These are phyloP conservation scores for Eutrema heterophyllum DNA, from an alignment of 345 rosid genomes.

Conservation along the genomic window DNA sequence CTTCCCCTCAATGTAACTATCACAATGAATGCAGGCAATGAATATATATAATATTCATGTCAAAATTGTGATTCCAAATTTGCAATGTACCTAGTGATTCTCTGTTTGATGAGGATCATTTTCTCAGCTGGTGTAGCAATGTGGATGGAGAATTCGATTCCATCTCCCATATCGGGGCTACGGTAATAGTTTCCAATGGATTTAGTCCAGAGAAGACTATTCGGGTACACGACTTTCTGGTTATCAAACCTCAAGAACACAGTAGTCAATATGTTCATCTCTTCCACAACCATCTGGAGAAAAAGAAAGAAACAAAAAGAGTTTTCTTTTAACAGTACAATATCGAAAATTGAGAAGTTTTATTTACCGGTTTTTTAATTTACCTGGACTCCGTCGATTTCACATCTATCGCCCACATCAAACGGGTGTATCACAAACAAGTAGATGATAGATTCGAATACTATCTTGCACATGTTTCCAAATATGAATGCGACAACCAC, in stretches of 20 bases:
- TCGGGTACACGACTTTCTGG: constrained; percentile 79
- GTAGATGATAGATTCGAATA: constrained; percentile 75
- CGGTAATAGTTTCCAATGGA: constrained; percentile 37
- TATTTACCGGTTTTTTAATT: background rate
- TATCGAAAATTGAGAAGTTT: background rate
- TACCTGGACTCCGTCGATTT: constrained; percentile 73
- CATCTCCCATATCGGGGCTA: constrained; percentile 41
- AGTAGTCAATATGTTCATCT: constrained; percentile 79
- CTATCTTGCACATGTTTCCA: constrained; percentile 76
- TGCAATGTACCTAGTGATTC: constrained; percentile 32
- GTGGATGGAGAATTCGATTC: constrained; percentile 34
- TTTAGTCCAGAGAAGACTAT: constrained; percentile 59
- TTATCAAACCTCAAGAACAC: constrained; percentile 69
- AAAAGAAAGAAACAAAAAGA: background rate
- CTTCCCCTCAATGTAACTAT: constrained; percentile 58
- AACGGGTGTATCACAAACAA: constrained; percentile 84
- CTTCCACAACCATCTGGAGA: constrained; percentile 75
- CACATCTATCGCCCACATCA: constrained; percentile 82
- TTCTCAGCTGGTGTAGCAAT: constrained; percentile 36
- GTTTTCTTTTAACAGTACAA: background rate
- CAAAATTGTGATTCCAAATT: background rate
- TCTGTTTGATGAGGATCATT: constrained; percentile 30
- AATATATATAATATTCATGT: background rate
- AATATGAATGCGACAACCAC: constrained; percentile 74
- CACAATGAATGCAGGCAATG: background rate